Percentiles rank a stretch among this genome's conserved stretches.
phyloP scores from a whole-genome alignment of 192 early-diverging fungal species.

The Spinellus fusiger region DNA sequence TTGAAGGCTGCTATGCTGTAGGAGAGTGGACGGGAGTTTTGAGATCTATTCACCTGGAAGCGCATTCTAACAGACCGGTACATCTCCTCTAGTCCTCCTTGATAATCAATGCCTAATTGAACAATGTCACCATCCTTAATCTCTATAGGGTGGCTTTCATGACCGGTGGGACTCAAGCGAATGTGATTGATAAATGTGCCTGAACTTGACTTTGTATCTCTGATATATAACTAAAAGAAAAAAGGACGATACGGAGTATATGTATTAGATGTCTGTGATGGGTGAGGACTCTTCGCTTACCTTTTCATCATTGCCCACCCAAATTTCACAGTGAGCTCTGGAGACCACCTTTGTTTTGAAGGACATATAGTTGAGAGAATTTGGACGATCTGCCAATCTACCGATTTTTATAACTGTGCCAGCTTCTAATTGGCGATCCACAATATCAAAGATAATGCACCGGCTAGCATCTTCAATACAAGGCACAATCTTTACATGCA shows the following conservation, averaged over 20 bases:
- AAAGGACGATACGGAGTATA: background rate
- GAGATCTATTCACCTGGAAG: slow-evolving; percentile 50
- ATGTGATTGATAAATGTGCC: slow-evolving; percentile 88
- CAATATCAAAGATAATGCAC: slow-evolving; percentile 53
- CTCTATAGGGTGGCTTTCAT: slow-evolving; percentile 65
- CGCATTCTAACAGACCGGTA: slow-evolving; percentile 77
- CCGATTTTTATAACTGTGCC: slow-evolving; percentile 47
- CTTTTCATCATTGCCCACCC: slow-evolving; percentile 59
- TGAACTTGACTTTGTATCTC: slow-evolving; percentile 79
- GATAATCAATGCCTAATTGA: slow-evolving; percentile 82
- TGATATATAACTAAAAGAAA: slow-evolving; percentile 60
- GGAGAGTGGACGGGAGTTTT: slow-evolving; percentile 40
- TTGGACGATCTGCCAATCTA: background rate
- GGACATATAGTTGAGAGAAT: slow-evolving; percentile 56
- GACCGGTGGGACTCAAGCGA: slow-evolving; percentile 67
- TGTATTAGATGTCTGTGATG: background rate
- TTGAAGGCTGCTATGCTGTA: slow-evolving; percentile 34
- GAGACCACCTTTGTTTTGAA: slow-evolving; percentile 93
- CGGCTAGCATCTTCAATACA: slow-evolving; percentile 32
- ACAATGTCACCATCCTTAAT: slow-evolving; percentile 76
- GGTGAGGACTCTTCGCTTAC: background rate
- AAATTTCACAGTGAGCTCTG: slow-evolving; percentile 90
- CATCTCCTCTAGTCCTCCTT: slow-evolving; percentile 71
- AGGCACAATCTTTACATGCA: slow-evolving; percentile 51
- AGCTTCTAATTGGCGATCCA: slow-evolving; percentile 50